phyloP scores from a whole-genome alignment of 148 eudicot genomes.

The Cornus florida region DNA sequence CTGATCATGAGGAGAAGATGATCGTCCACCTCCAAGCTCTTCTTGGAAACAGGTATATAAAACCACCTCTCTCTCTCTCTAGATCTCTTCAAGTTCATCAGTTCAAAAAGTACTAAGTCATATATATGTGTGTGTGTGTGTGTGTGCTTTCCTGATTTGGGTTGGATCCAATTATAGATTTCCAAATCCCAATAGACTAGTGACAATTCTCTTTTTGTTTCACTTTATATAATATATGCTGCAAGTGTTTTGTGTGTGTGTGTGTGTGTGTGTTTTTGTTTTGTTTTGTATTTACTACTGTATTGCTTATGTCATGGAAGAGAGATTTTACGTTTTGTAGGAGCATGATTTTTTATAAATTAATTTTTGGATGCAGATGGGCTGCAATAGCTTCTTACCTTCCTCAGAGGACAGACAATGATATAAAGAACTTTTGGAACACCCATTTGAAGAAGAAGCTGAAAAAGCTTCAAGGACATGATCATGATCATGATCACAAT shows the following conservation, averaged over 20 bases:
- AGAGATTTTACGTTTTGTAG: not conserved
- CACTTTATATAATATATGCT: too few relatives aligned
- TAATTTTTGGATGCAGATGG: conserved; percentile 49
- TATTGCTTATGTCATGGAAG: not conserved
- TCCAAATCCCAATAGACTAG: not conserved
- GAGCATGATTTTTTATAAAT: not conserved
- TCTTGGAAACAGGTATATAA: conserved; percentile 70
- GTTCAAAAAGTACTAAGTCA: not conserved
- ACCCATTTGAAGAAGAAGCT: conserved; percentile 84
- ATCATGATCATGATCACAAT: conserved; percentile 17
- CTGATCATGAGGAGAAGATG: conserved; percentile 82
- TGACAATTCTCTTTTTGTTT: too few relatives aligned
- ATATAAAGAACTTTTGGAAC: conserved; percentile 92
- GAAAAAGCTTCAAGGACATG: conserved; percentile 38
- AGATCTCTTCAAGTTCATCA: not conserved
- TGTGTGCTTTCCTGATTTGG: not conserved
- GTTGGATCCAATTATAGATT: conserved; percentile 8
- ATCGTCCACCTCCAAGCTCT: conserved; percentile 92
- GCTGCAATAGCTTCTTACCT: conserved; percentile 96
- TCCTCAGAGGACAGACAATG: conserved; percentile 88
- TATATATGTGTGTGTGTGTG: too few relatives aligned
- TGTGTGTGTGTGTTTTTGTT: too few relatives aligned
- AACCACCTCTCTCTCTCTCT: not conserved
- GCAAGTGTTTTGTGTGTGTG: too few relatives aligned
- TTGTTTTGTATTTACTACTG: not conserved